phyloP scores from a whole-genome alignment of 1,139 yeast species.

The Geotrichum klebahnii region DNA sequence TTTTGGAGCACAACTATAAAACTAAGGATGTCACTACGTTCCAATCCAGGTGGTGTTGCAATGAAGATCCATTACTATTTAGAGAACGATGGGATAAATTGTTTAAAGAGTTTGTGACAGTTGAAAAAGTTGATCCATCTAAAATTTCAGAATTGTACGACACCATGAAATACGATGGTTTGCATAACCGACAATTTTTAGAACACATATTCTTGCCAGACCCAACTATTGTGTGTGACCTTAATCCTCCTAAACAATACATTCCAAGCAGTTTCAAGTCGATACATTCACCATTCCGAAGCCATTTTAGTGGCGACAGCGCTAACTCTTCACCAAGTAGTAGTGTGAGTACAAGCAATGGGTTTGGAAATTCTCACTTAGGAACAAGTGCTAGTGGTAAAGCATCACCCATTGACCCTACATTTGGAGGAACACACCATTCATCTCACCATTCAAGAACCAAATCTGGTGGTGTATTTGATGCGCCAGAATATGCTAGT shows the following conservation, averaged over 20 bases:
- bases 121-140: conserved; percentile 96
- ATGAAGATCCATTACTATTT: conserved; percentile 85
- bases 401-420: background rate
- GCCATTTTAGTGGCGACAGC: background rate
- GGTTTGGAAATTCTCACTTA: background rate
- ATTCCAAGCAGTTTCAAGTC: conserved; percentile 42
- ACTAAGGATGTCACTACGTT: conserved; percentile 61
- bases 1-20: conserved; percentile 78
- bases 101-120: conserved; percentile 85
- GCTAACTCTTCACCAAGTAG: conserved; percentile 1
- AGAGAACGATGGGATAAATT: conserved; percentile 97
- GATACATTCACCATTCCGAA: conserved; percentile 6
- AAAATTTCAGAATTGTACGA: conserved; percentile 94
- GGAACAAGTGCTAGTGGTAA: background rate
- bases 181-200: conserved; percentile 87
- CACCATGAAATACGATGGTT: conserved; percentile 97
- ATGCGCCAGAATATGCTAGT: conserved; percentile 71
- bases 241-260: conserved; percentile 37
- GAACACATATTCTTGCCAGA: conserved; percentile 78
- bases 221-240: conserved; percentile 36
- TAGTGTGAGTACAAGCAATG: background rate
- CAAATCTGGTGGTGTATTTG: conserved; percentile 49
- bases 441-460: conserved; percentile 14
- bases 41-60: conserved; percentile 92
- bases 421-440: background rate